Conservation (phyloP, 129 eudicot genomes). For the Pittosporum tobira region DNA sequence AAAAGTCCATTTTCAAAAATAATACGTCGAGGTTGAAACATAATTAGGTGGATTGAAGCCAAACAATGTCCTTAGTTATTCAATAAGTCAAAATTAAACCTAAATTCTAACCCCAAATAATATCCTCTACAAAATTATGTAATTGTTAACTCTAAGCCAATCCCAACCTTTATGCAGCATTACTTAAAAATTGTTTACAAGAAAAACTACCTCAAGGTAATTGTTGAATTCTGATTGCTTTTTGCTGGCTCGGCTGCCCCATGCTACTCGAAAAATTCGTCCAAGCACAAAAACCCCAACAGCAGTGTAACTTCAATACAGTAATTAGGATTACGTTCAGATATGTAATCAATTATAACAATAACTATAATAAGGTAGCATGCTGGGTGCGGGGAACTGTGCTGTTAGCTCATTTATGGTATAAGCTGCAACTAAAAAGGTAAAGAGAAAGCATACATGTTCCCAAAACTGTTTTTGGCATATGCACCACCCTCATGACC, state of each 20-base stretch:
- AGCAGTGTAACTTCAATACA: slow-evolving; percentile 72
- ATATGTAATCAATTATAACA: neutral
- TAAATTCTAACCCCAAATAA: neutral
- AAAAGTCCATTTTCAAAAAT: neutral
- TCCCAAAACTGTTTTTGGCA: slow-evolving; percentile 94
- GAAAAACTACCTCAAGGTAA: slow-evolving; percentile 62
- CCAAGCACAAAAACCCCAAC: slow-evolving; percentile 98
- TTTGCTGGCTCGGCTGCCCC: slow-evolving; percentile 75
- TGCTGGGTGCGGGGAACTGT: too few relatives aligned
- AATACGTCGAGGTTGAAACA: neutral
- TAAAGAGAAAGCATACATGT: slow-evolving; percentile 46
- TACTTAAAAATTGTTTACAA: neutral
- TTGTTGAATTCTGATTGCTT: slow-evolving; percentile 85
- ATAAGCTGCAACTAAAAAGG: neutral
- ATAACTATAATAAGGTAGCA: neutral
- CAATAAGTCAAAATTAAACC: neutral
- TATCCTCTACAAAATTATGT: neutral
- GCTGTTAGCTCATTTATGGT: neutral
- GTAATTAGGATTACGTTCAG: too few relatives aligned
- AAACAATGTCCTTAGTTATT: neutral
- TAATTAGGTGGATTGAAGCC: neutral
- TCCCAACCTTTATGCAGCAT: too few relatives aligned
- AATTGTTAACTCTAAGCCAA: neutral
- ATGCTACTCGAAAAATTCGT: slow-evolving; percentile 68
- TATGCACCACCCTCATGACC: slow-evolving; percentile 98